Evolutionary conservation across 805 yeast species (phyloP), one percentile per base, ranked within the genome.

Genomic region (Candida ulmi): DNA sequence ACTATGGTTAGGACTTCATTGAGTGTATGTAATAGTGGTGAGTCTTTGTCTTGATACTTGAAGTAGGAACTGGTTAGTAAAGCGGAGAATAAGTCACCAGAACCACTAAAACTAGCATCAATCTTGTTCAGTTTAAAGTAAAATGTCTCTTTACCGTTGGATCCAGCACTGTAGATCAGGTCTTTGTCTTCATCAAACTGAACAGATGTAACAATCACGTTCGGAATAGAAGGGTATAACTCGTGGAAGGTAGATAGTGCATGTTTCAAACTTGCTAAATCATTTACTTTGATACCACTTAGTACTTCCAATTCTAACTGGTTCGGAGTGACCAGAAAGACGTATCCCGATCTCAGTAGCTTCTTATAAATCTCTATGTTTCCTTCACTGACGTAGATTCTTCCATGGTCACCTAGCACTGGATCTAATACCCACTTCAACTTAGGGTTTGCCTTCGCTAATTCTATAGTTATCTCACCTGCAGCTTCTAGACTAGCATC

Each of bases 401-500:
- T 71, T 1, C 96, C 96, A 50, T 87, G 82, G 55, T 91, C 98
- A 11, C 98, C 98, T 57, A 91, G 63, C 1, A 91, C 93, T 1
- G 98, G 98, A 58, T 91, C 98, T 36, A 91, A 57, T 5, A 90
- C 69, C 80, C 91, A 78, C 15, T 74, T 60, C 0, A 74, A 34
- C 27, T 49, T 30, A 38, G 47, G 49, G 36, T 51, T 54, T 34
- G 38, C 37, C 32, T 48, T 54, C 35, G 62, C 63, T 36, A 63
- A 58, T 43, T 38, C 43, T 12, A 43, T 47, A 26, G 71, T 65
- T 3, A 78, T 55, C 12, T 66, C 55, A 30, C 69, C 70, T 0
- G 86, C 70, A 0, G 70, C 68, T 30, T 61, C 53, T 36, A 88
- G 64, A 13, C 81, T 62, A 17, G 64, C 65, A 8, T 69, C 71